Conservation (phyloP, 306 rosid genomes). For the Cucumis sativus region Cucumber_9930_V3 NC_026657.2:2692501-2693000, state of each 20-base stretch:
- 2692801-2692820: constrained; percentile 53
- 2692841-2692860: constrained; percentile 1
- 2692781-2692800: constrained; percentile 73
- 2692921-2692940: neutral
- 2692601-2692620: constrained; percentile 60
- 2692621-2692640: constrained; percentile 67
- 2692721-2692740: neutral
- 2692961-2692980: neutral
- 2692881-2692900: neutral
- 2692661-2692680: constrained; percentile 70
- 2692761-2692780: constrained; percentile 52
- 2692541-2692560: neutral
- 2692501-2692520: neutral
- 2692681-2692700: constrained; percentile 28
- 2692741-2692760: neutral
- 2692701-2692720: neutral
- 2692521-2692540: neutral
- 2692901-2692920: neutral
- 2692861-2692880: neutral
- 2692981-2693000: neutral
- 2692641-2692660: constrained; percentile 75
- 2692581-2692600: neutral
- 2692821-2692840: constrained; percentile 24
- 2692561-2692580: neutral
- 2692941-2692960: neutral